Evolutionary conservation across 1,284 basidiomycete species (phyloP), one percentile per base, ranked within the genome.

Genomic region (Somion occarium): DNA sequence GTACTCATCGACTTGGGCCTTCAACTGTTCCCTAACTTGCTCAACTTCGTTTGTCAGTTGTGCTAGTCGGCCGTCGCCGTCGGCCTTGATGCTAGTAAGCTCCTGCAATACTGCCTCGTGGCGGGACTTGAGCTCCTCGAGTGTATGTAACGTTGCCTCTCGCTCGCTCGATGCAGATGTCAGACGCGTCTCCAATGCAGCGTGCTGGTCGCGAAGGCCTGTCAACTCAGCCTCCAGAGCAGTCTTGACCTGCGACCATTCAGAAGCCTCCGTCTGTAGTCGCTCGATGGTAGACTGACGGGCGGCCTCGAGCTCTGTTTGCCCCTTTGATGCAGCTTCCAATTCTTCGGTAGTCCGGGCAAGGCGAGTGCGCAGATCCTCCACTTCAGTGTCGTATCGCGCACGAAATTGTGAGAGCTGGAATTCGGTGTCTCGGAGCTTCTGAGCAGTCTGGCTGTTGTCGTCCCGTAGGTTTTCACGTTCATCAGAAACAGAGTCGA

Each of bases 1-100:
- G 18, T 68, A 69, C 20, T 58, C 60, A n/a, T 69, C 64, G 13
- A 64, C 62, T 50, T 74, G 65, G 3, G 67, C 62, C 53, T 71
- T 65, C 2, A 83, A 61, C 50, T 69, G 65, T 2, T 58, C 59
- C 26, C 61, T 61, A 26, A 61, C 55, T 45, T 60, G 56, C 24
- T 60, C 61, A 0, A 64, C 46, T 43, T 66, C 66, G 23, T 56
- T 50, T 5, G 55, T 57, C 43, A 59, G 60, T 26, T 55, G 57
- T n/a, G 48, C 41, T 38, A 57, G 50, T 46, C 51, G 57, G 22
- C 44, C 55, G 49, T 65, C 54, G 2, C 71, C 61, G 13, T 69
- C 61, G 15, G 68, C 61, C 42, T 62, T 56, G 3, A 56, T 47
- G 7, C 57, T 50, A 7, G 61, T 53, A n/a, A 70, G 63, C 50